Conservation (phyloP, 495 filamentous ascomycete genomes). For the Podospora anserina region DNA sequence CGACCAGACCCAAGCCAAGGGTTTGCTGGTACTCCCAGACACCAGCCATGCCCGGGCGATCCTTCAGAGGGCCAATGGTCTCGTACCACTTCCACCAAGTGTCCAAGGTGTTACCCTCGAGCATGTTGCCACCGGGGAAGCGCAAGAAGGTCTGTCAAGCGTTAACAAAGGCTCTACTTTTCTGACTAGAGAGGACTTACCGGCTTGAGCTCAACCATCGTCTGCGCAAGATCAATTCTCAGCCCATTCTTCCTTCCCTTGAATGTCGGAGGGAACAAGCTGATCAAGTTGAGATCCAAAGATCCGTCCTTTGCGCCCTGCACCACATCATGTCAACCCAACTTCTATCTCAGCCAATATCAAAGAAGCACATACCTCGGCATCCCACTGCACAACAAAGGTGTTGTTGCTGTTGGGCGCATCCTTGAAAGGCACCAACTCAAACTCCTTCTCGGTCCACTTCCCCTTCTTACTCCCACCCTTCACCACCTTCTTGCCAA, state of each 20-base stretch:
- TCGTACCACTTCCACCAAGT: slow-evolving; percentile 66
- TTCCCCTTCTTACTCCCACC: slow-evolving; percentile 10
- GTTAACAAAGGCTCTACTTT: not conserved
- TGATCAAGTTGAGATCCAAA: slow-evolving; percentile 63
- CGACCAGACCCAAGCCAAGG: slow-evolving; percentile 59
- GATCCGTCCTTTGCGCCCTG: slow-evolving; percentile 41
- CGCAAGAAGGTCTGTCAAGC: slow-evolving; percentile 49
- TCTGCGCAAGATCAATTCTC: slow-evolving; percentile 55
- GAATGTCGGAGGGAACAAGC: slow-evolving; percentile 66
- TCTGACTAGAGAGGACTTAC: slow-evolving; percentile 4
- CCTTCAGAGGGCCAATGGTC: slow-evolving; percentile 60
- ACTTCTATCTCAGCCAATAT: not conserved
- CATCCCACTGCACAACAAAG: slow-evolving; percentile 59
- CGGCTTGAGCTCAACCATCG: slow-evolving; percentile 52
- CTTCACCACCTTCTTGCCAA: slow-evolving; percentile 35
- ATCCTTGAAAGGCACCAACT: slow-evolving; percentile 37
- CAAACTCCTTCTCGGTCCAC: slow-evolving; percentile 53
- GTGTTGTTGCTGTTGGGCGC: slow-evolving; percentile 64
- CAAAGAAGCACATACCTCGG: slow-evolving; percentile 25
- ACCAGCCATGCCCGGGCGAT: slow-evolving; percentile 59
- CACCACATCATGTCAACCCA: not conserved
- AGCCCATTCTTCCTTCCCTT: slow-evolving; percentile 61
- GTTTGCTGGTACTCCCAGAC: slow-evolving; percentile 62
- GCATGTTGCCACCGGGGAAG: slow-evolving; percentile 66
- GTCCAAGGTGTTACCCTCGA: slow-evolving; percentile 53